Conservation (phyloP, 495 filamentous ascomycete genomes). For the Tuber indicum region DNA sequence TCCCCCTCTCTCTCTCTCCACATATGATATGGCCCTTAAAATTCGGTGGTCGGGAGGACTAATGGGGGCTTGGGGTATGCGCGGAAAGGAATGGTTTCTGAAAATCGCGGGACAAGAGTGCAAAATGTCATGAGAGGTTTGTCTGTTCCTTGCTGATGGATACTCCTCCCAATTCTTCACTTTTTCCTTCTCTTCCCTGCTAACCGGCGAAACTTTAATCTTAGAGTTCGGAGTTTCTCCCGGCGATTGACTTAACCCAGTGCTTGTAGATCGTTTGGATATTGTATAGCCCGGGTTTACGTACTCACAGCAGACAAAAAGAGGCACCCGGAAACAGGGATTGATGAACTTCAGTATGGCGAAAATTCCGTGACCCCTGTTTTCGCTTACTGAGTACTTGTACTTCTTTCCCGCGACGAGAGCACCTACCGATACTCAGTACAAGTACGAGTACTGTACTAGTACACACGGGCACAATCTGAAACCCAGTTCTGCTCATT, state of each 20-base stretch:
- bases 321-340: neutral
- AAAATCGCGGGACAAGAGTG: slow-evolving; percentile 33
- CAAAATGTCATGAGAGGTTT: slow-evolving; percentile 35
- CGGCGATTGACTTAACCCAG: slow-evolving; percentile 9
- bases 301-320: neutral
- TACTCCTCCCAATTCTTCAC: too few relatives aligned
- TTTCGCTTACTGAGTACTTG: too few relatives aligned
- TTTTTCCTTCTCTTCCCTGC: neutral
- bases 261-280: neutral
- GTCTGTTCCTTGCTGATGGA: neutral
- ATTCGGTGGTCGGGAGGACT: neutral
- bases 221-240: slow-evolving; percentile 33
- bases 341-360: neutral
- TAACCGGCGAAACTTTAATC: neutral
- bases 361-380: neutral
- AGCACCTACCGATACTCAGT: too few relatives aligned
- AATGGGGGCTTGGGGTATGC: neutral
- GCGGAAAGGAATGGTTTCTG: slow-evolving; percentile 34
- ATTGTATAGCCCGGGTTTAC: neutral
- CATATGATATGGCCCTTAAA: neutral
- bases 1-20: neutral
- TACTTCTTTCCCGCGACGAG: too few relatives aligned
- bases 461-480: neutral
- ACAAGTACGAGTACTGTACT: neutral
- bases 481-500: neutral